Evolutionary conservation across 768 basidiomycete species (phyloP), one percentile per base, ranked within the genome.

Genomic region (Auricularia auricula-judae): DNA sequence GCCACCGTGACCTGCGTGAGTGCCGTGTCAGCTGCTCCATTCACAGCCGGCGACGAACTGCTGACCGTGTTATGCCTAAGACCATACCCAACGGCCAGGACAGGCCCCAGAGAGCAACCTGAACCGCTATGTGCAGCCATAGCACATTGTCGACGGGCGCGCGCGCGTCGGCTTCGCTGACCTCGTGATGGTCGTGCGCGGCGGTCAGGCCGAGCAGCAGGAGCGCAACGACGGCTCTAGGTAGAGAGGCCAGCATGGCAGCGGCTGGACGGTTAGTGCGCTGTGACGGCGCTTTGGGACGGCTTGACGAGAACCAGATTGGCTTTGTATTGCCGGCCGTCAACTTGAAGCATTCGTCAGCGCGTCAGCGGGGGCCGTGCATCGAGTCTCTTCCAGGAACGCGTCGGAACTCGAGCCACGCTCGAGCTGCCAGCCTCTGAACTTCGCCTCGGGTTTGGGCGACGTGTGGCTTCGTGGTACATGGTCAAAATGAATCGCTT

Each of bases 51-150:
- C 21, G 23, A 35, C 3, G 36, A 16, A 62, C 34, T 18, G 66
- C 70, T 66, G 23, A 74, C 74, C 75, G 73, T 33, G 71, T 70
- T 33, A 79, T 62, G 35, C 78, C 78, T 3, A 79, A 69, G 4
- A 79, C 71, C 76, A 78, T 77, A 4, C 78, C 94, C 5, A 86
- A 79, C 0, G 94, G 94, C 71, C 96, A 97, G 36, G 93, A 71
- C 2, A 96, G 69, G 3, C 91, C 92, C 94, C 94, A 96, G 3
- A 90, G 85, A 7, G 81, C 69, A 2, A 81, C 83, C 69, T 97
- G 94, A 12, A 96, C 73, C 36, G 80, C 78, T 62, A 94, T 93
- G 72, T 96, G 93, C 23, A 92, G 82, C 84, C 86, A 90, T 34
- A 96, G 81, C 36, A 89, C 83, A 12, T 83, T 72, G 74, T 97